These are phyloP conservation scores for Colletotrichum siamense DNA, from an alignment of 2,329 filamentous ascomycete genomes.

Conservation along the genomic window DNA sequence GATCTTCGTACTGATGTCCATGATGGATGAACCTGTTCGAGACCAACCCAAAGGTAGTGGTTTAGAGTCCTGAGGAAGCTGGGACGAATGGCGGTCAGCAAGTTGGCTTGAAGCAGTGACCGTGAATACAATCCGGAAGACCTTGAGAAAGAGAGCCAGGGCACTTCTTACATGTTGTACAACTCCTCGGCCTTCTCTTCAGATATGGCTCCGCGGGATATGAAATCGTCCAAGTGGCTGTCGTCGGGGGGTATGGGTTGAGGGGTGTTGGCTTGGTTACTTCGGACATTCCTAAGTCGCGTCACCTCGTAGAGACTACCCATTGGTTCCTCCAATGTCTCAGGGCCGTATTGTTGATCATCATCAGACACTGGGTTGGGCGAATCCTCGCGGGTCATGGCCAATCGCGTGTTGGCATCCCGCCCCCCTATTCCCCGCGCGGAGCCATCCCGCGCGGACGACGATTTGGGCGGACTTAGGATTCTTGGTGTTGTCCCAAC, in stretches of 20 bases:
- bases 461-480: not conserved
- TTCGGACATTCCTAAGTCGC: slow-evolving; percentile 42
- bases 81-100: not conserved
- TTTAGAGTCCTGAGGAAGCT: slow-evolving; percentile 54
- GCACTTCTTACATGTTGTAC: slow-evolving; percentile 37
- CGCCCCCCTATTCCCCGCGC: not conserved
- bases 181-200: slow-evolving; percentile 52
- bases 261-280: slow-evolving; percentile 16
- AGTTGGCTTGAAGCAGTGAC: accelerated
- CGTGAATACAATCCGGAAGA: too few relatives aligned
- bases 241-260: not conserved
- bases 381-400: not conserved
- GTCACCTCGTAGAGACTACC: slow-evolving; percentile 60
- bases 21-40: slow-evolving; percentile 53
- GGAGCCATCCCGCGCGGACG: not conserved
- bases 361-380: slow-evolving; percentile 15
- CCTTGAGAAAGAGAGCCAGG: too few relatives aligned
- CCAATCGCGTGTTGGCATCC: not conserved
- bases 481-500: not conserved
- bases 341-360: slow-evolving; percentile 21
- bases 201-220: slow-evolving; percentile 50
- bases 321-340: slow-evolving; percentile 51
- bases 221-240: slow-evolving; percentile 42
- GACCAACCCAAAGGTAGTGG: slow-evolving; percentile 57
- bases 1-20: slow-evolving; percentile 57